A percentile compares a stretch with the other conserved stretches of the same genome.
Evolutionary conservation across 2,329 filamentous ascomycete species (phyloP).

Genomic region (Alternaria ventricosa): DNA sequence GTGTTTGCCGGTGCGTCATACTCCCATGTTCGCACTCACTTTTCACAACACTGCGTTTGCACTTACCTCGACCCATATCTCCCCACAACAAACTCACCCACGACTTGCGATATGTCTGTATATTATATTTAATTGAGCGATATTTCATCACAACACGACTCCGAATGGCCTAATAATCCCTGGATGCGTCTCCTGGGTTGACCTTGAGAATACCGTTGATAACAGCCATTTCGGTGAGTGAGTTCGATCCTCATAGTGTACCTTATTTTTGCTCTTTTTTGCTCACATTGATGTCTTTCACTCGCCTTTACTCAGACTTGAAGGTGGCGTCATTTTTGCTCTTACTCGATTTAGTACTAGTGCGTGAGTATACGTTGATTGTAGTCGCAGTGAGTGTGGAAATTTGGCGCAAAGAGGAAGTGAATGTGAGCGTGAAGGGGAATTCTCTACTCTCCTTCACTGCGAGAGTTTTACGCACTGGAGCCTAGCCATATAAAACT

Average conservation of each 20-base stretch:
- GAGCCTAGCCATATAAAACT: neutral
- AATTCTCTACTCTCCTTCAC: neutral
- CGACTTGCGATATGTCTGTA: neutral
- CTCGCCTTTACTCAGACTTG: neutral
- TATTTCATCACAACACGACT: neutral
- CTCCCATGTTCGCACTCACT: fast-evolving
- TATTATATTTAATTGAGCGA: neutral
- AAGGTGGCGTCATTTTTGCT: neutral
- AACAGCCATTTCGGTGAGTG: neutral
- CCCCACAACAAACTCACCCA: neutral
- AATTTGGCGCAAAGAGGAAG: fast-evolving
- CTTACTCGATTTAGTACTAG: neutral
- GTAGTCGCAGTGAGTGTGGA: neutral
- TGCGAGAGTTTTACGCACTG: neutral
- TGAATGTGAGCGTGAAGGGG: neutral
- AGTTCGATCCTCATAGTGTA: neutral
- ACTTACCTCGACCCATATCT: neutral
- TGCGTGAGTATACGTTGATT: neutral
- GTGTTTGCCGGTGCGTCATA: neutral
- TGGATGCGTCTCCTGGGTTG: neutral
- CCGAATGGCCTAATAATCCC: neutral
- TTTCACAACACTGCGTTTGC: neutral
- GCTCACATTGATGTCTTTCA: neutral
- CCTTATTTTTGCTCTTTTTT: neutral
- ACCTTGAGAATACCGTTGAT: neutral